Conservation (phyloP, 345 rosid genomes). For the Lagerstroemia speciosa region DNA sequence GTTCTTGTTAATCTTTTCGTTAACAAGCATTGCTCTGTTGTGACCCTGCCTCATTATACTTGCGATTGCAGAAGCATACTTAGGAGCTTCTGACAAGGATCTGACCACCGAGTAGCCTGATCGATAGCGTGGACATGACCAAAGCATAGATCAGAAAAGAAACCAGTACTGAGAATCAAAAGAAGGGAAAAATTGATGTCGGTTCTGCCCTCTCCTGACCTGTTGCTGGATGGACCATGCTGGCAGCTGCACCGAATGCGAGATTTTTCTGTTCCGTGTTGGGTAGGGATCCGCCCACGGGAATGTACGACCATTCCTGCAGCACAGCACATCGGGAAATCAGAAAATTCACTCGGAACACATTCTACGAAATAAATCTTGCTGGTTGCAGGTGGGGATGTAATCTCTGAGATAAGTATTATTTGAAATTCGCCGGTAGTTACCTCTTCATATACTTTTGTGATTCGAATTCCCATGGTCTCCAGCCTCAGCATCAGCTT, state of each 20-base stretch:
- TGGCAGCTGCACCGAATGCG: conserved; percentile 96
- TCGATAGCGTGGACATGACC: conserved; percentile 8
- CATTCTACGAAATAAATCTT: not conserved
- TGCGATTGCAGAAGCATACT: conserved; percentile 77
- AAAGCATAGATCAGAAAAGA: not conserved
- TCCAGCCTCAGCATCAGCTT: conserved; percentile 72
- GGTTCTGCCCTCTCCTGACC: conserved; percentile 30
- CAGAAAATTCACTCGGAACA: not conserved
- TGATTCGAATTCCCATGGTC: conserved; percentile 58
- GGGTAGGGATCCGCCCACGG: conserved; percentile 95
- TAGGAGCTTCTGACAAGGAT: conserved; percentile 92
- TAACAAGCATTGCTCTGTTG: conserved; percentile 21
- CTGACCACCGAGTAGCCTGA: conserved; percentile 94
- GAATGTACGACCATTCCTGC: conserved; percentile 98
- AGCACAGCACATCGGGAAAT: conserved; percentile 17
- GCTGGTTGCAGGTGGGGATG: not conserved
- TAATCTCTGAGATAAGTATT: not conserved
- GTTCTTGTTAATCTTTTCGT: conserved; percentile 25
- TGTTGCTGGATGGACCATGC: conserved; percentile 98
- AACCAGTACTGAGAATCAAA: not conserved
- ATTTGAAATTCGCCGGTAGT: not conserved
- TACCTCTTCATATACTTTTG: conserved; percentile 84
- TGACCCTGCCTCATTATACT: conserved; percentile 40
- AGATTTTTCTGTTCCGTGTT: conserved; percentile 84
- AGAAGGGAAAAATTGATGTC: conserved; percentile 9